Base-by-base conservation (phyloP, 2,329 filamentous ascomycete species). In the Aureobasidium sp. region DNA sequence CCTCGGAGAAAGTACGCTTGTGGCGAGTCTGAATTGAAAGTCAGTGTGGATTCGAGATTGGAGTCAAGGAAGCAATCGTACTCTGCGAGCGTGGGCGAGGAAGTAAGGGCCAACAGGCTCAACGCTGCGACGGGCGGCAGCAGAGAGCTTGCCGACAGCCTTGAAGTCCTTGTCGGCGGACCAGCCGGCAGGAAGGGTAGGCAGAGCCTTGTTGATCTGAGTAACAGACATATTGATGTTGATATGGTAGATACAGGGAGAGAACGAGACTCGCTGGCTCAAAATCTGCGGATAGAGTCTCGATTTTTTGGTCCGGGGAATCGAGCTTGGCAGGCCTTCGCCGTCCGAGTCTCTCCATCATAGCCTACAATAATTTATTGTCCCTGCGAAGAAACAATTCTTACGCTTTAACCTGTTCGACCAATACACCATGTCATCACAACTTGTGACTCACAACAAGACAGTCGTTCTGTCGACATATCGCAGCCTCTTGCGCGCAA, bases 21-120 rank as follows among this genome's bases (percentile, higher is more conserved):
- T 97, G 92, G 67, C 92, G 89, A 78, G 84, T 85, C 57, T 60
- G 36, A 3, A 34, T 1, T 1, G 4, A 0, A 5, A 9, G 46
- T 60, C 26, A 60, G 57, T 43, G n/a, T 36, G 5, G 2, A 6
- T 41, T 9, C 8, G 12, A 1, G 27, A 41, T 43, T 2, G 10
- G n/a, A 10, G 8, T 1, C 6, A 10, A 79, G 85, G 66, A 61
- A 71, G 90, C 34, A 24, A 34, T 15, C 46, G 26, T 51, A 60
- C 57, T 78, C 94, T 89, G 74, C 94, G 92, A 71, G 94, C 94
- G 77, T 97, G 92, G 69, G 94, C 94, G 68, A 99, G 87, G 82
- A 97, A 99, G 81, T 97, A 91, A 77, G 94, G 93, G 69, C 94
- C 94, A 69, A 97, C 90, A 61, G 94, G 92, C 82, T 97, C 94